Evolutionary conservation across 441 rosid species (phyloP), one percentile per base, ranked within the genome.

Genomic region (Syzygium malaccense): DNA sequence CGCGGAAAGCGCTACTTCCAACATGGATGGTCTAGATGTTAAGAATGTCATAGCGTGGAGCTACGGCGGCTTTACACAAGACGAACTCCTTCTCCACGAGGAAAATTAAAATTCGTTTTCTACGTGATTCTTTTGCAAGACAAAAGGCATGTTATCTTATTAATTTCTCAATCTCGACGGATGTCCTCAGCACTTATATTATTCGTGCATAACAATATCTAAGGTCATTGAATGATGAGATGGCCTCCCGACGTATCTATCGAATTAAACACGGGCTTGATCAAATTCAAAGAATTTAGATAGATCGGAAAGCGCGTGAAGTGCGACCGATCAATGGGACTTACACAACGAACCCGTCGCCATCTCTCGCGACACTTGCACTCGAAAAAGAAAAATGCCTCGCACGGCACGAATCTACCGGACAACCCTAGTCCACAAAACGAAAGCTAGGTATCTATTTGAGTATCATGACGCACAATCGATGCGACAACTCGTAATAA

Each of bases 1-100:
- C 2, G n/a, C 0, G 1, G 1, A 23, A 45, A 23, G 7, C 13
- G 15, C 23, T 23, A 7, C 83, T 23, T 12, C 26, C n/a, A 3
- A 41, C 14, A 6, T 41, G 18, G 9, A 75, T 19, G 6, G 41
- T 30, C 9, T 4, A 30, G 5, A 15, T 41, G n/a, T 6, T 41
- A 12, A 23, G 83, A 75, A 75, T 12, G n/a, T 75, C 5, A 32
- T 30, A 19, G 19, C 41, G 23, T 30, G 41, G 75, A 64, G 1
- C 6, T 30, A 4, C 17, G 2, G 17, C n/a, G 48, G 48, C n/a
- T 41, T 75, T 37, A 14, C 51, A 75, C n/a, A 25, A 23, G 51
- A 7, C 5, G 3, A 3, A 23, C 51, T 75, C 83, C 41, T 41
- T 41, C 18, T 1, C 23, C 5, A 2, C 3, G 51, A 75, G 51